Evolutionary conservation across 371 early-diverging fungal species (phyloP).

Genomic region (Mortierella sp.): DNA sequence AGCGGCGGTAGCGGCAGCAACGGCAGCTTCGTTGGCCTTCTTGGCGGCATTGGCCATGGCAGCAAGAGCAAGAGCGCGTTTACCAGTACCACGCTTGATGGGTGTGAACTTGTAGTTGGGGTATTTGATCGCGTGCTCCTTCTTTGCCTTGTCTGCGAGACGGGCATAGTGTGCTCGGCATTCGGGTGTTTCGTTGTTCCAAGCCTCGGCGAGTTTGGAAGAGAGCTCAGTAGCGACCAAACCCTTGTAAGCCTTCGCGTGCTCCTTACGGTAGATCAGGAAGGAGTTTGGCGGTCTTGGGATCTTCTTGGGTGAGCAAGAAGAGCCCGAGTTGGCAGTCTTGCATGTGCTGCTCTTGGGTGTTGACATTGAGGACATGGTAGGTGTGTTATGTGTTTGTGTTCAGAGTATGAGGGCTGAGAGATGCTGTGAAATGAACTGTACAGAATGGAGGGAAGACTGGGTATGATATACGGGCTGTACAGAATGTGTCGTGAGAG

Average conservation of each 20-base stretch:
- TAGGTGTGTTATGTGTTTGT: background rate
- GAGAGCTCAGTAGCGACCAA: slow-evolving; percentile 30
- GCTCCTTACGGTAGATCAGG: slow-evolving; percentile 33
- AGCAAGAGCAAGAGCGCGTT: slow-evolving; percentile 25
- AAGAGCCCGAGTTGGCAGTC: background rate
- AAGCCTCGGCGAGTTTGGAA: slow-evolving; percentile 18
- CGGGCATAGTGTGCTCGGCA: slow-evolving; percentile 6
- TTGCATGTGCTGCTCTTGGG: background rate
- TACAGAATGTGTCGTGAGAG: too few species aligned
- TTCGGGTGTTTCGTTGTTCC: slow-evolving; percentile 24
- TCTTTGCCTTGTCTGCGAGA: slow-evolving; percentile 22
- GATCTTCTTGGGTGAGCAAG: slow-evolving; percentile 5
- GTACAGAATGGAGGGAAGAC: background rate
- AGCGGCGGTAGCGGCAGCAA: background rate
- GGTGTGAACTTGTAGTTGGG: slow-evolving; percentile 48
- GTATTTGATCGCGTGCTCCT: slow-evolving; percentile 20
- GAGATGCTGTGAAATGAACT: background rate
- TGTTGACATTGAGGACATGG: background rate
- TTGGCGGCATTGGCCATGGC: slow-evolving; percentile 20
- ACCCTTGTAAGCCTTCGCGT: slow-evolving; percentile 10
- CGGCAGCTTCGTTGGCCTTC: background rate
- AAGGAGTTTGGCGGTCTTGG: slow-evolving; percentile 40
- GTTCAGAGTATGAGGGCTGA: background rate
- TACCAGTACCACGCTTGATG: slow-evolving; percentile 42
- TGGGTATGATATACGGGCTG: too few species aligned